Evolutionary conservation across 495 filamentous ascomycete genomes (phyloP).

Genomic region (Lindgomyces ingoldianus): DNA sequence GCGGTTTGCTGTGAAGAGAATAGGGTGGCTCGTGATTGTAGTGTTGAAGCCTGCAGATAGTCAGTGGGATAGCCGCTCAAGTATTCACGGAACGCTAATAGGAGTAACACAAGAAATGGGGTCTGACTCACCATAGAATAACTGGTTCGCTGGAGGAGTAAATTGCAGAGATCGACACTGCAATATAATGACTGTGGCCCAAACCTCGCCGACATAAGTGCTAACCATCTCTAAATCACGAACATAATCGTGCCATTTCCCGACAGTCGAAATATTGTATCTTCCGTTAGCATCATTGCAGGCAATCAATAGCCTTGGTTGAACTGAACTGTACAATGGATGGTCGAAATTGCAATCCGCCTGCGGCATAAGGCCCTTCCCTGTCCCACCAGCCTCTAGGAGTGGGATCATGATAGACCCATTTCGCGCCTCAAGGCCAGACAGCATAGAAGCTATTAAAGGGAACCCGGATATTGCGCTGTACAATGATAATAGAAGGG

Average conservation of each 20-base stretch:
- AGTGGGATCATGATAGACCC: too few species aligned
- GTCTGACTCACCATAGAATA: not conserved
- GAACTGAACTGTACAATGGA: not conserved
- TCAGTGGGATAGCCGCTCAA: too few species aligned
- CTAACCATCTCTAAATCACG: not conserved
- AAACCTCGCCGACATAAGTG: not conserved
- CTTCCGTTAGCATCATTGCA: not conserved
- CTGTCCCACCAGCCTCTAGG: not conserved
- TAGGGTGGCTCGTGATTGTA: not conserved
- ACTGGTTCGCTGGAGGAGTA: not conserved
- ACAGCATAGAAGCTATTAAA: not conserved
- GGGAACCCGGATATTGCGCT: not conserved
- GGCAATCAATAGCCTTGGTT: not conserved
- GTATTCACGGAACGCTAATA: not conserved
- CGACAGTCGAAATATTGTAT: not conserved
- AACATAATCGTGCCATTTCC: not conserved
- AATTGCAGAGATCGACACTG: constrained; percentile 3
- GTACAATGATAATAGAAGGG: not conserved
- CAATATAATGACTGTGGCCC: not conserved
- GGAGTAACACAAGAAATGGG: not conserved
- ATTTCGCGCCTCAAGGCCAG: constrained; percentile 1
- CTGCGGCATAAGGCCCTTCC: not conserved
- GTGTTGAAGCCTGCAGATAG: not conserved
- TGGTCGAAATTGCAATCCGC: not conserved
- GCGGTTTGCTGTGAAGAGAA: constrained; percentile 5